Evolutionary conservation across 1,284 basidiomycete genomes (phyloP).

Genomic region (Coriolopsis trogii): DNA sequence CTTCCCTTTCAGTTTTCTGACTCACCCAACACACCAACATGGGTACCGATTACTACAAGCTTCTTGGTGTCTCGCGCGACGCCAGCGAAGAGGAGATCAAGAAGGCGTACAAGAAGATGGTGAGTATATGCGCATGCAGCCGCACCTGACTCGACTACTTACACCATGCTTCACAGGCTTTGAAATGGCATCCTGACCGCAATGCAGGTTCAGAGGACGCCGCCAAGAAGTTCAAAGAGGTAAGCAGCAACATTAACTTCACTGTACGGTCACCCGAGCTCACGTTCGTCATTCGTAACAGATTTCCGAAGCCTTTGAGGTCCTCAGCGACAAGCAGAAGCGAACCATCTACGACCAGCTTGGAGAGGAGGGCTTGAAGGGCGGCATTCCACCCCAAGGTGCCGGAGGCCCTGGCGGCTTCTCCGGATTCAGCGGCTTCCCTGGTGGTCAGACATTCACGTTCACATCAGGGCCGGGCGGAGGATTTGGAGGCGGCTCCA

Average conservation of each 20-base stretch:
- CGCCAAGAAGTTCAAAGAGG: slow-evolving; percentile 92
- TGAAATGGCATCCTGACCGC: slow-evolving; percentile 76
- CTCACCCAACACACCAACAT: slow-evolving; percentile 39
- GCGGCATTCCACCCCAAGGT: slow-evolving; percentile 54
- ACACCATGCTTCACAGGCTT: slow-evolving; percentile 39
- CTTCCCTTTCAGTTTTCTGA: slow-evolving; percentile 1
- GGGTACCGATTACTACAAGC: slow-evolving; percentile 84
- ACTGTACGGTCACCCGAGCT: not conserved
- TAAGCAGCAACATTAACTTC: too few species aligned
- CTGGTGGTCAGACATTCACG: slow-evolving; percentile 58
- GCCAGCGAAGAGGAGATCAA: slow-evolving; percentile 72
- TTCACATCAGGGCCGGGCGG: slow-evolving; percentile 60
- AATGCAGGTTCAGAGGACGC: slow-evolving; percentile 86
- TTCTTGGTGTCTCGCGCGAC: slow-evolving; percentile 72
- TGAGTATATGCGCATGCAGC: slow-evolving; percentile 22
- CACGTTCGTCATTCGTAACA: slow-evolving; percentile 34
- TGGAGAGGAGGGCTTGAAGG: slow-evolving; percentile 95
- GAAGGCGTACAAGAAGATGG: slow-evolving; percentile 56
- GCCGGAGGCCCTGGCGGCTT: slow-evolving; percentile 48
- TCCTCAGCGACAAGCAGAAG: slow-evolving; percentile 93
- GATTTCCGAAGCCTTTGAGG: slow-evolving; percentile 97
- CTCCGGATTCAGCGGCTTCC: slow-evolving; percentile 55
- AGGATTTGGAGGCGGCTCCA: slow-evolving; percentile 37
- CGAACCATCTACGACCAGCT: slow-evolving; percentile 93
- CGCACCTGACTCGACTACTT: not conserved